phyloP scores from a whole-genome alignment of 495 filamentous ascomycete species.

The Talaromyces thailandensis region DNA sequence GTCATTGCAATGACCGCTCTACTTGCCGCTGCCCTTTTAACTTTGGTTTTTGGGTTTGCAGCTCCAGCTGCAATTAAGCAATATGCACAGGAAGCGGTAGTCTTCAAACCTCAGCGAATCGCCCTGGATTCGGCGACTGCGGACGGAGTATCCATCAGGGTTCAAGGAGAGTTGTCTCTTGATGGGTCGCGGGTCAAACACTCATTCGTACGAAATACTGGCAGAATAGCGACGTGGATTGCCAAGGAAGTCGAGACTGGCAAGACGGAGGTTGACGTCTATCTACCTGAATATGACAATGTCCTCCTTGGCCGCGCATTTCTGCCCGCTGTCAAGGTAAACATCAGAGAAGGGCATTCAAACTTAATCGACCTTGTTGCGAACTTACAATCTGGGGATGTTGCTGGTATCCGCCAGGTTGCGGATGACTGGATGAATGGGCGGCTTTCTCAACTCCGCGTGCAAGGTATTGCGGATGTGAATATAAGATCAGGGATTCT shows the following conservation, averaged over 20 bases:
- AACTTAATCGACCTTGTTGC: constrained; percentile 71
- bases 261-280: constrained; percentile 62
- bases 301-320: constrained; percentile 66
- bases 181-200: constrained; percentile 67
- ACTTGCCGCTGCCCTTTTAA: constrained; percentile 32
- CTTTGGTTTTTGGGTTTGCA: constrained; percentile 62
- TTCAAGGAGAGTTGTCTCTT: constrained; percentile 71
- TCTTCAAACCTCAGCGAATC: constrained; percentile 71
- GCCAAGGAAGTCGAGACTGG: constrained; percentile 61
- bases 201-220: constrained; percentile 60
- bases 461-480: constrained; percentile 63
- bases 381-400: constrained; percentile 63
- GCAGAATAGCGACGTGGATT: constrained; percentile 74
- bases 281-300: constrained; percentile 75
- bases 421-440: constrained; percentile 85
- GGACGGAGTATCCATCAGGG: constrained; percentile 63
- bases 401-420: constrained; percentile 69
- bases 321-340: constrained; percentile 63
- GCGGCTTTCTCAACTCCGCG: constrained; percentile 51
- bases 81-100: constrained; percentile 74
- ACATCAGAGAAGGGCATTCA: constrained; percentile 64
- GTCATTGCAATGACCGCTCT: constrained; percentile 45
- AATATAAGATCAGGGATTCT: constrained; percentile 70
- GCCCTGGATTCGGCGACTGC: constrained; percentile 76
- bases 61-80: constrained; percentile 70